These are phyloP conservation scores for Melocanna baccifera DNA, from an alignment of 176 grass and related monocot species.

Conservation along the genomic window DNA sequence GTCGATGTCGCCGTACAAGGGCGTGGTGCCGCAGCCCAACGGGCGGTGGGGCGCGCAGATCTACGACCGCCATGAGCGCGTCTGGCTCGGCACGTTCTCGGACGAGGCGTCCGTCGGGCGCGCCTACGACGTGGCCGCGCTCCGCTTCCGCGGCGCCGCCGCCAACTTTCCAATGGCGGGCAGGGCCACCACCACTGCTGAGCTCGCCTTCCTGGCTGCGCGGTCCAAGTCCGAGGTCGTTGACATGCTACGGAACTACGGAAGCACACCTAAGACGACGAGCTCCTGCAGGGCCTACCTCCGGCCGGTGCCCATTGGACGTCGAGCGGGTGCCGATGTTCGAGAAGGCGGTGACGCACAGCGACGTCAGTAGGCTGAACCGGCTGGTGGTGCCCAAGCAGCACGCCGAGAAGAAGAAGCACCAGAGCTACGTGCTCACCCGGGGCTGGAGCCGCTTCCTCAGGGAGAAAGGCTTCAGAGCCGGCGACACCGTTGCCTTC, in stretches of 20 bases:
- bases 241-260: slow-evolving; percentile 83
- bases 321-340: not conserved
- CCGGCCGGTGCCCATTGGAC: not conserved
- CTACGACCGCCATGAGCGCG: slow-evolving; percentile 91
- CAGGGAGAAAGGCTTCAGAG: slow-evolving; percentile 65
- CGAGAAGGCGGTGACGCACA: slow-evolving; percentile 82
- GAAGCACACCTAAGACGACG: slow-evolving; percentile 70
- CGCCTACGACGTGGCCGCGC: slow-evolving; percentile 76
- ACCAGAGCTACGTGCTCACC: slow-evolving; percentile 92
- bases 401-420: slow-evolving; percentile 91
- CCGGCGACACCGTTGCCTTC: slow-evolving; percentile 49
- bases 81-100: slow-evolving; percentile 86
- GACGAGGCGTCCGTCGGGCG: slow-evolving; percentile 46
- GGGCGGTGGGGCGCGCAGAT: slow-evolving; percentile 96
- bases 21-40: slow-evolving; percentile 94
- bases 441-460: slow-evolving; percentile 84
- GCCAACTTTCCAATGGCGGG: slow-evolving; percentile 45
- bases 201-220: slow-evolving; percentile 46
- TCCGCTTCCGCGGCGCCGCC: slow-evolving; percentile 62
- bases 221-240: slow-evolving; percentile 80
- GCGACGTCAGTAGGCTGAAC: slow-evolving; percentile 93
- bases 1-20: slow-evolving; percentile 43
- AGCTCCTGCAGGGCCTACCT: slow-evolving; percentile 26
- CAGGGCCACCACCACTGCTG: not conserved
- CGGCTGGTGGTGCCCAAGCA: slow-evolving; percentile 89